Percentiles rank a stretch among this genome's conserved stretches.
phyloP scores from a whole-genome alignment of 1,284 basidiomycete genomes.

The Cryptococcus amylolentus region DNA sequence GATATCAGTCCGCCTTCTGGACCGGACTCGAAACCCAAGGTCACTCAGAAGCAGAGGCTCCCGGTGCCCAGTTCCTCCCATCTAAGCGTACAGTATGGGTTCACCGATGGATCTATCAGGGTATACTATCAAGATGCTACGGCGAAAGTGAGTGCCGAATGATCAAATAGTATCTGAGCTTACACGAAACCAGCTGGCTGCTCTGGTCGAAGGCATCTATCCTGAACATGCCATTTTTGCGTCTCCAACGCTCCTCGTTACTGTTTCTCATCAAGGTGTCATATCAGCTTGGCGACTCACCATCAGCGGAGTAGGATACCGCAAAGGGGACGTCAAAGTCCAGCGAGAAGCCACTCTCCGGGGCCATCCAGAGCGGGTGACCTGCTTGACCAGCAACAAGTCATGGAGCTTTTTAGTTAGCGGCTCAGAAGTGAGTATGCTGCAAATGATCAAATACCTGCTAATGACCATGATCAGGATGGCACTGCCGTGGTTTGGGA shows the following conservation, averaged over 20 bases:
- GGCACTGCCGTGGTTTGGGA: slow-evolving; percentile 88
- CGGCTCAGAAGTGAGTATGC: slow-evolving; percentile 58
- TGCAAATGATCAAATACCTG: neutral
- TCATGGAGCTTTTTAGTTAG: slow-evolving; percentile 81
- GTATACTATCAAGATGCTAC: slow-evolving; percentile 52
- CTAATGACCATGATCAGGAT: slow-evolving; percentile 51
- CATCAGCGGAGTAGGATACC: slow-evolving; percentile 30
- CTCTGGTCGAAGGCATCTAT: slow-evolving; percentile 69
- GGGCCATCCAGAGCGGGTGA: slow-evolving; percentile 66
- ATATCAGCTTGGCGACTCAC: slow-evolving; percentile 71
- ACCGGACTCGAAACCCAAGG: slow-evolving; percentile 26
- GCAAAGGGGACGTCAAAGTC: slow-evolving; percentile 39
- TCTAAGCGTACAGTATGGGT: slow-evolving; percentile 45
- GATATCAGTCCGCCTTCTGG: slow-evolving; percentile 49
- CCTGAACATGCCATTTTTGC: slow-evolving; percentile 73
- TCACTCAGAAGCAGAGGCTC: slow-evolving; percentile 28
- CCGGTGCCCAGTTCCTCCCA: slow-evolving; percentile 17
- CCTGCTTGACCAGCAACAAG: slow-evolving; percentile 69
- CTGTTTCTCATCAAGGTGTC: slow-evolving; percentile 70
- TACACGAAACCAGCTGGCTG: slow-evolving; percentile 56
- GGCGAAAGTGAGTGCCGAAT: slow-evolving; percentile 55
- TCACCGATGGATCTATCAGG: slow-evolving; percentile 38
- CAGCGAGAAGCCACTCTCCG: slow-evolving; percentile 70
- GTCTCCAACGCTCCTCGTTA: slow-evolving; percentile 66
- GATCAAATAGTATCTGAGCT: slow-evolving; percentile 6